A percentile compares a stretch with the other conserved stretches of the same genome.
Evolutionary conservation across 139 green algal species (phyloP).

Genomic region (Mychonastes homosphaera): DNA sequence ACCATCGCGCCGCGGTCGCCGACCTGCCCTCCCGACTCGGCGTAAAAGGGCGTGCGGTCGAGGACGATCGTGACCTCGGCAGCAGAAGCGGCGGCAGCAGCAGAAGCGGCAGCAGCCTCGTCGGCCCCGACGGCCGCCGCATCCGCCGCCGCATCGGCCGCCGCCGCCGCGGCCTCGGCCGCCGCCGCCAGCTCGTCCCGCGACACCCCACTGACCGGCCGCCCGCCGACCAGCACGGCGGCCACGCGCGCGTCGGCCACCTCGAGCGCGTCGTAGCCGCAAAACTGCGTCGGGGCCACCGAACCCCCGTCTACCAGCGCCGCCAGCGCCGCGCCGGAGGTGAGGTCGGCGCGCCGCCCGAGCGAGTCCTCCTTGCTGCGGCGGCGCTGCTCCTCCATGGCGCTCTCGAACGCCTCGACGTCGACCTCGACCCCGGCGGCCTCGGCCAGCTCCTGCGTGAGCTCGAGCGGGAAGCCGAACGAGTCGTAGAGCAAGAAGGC

Average conservation of each 20-base stretch:
- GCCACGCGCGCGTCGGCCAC: constrained; percentile 35
- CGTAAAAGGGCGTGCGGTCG: constrained; percentile 77
- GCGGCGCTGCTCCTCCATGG: constrained; percentile 54
- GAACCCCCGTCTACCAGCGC: constrained; percentile 25
- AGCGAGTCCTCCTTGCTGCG: constrained; percentile 45
- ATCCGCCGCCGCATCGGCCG: too few species aligned
- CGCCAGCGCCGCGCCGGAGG: constrained; percentile 25
- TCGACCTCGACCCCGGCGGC: constrained; percentile 42
- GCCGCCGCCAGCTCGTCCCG: too few species aligned
- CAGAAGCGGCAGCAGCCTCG: background rate
- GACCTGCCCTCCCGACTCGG: constrained; percentile 74
- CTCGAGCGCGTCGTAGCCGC: constrained; percentile 45
- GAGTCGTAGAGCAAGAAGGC: constrained; percentile 84
- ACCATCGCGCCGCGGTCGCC: constrained; percentile 38
- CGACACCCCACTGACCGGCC: too few species aligned
- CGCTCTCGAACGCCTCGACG: constrained; percentile 42
- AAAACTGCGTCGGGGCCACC: constrained; percentile 45
- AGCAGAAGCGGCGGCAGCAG: constrained; percentile 23
- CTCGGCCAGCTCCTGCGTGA: constrained; percentile 61
- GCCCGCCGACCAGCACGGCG: constrained; percentile 47
- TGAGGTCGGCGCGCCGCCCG: constrained; percentile 56
- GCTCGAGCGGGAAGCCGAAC: constrained; percentile 80
- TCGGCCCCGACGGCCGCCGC: background rate
- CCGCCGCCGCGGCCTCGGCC: too few species aligned
- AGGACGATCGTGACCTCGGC: constrained; percentile 57